These are phyloP conservation scores for Colletotrichum filicis DNA, from an alignment of 2,329 filamentous ascomycete genomes.

Conservation along the genomic window DNA sequence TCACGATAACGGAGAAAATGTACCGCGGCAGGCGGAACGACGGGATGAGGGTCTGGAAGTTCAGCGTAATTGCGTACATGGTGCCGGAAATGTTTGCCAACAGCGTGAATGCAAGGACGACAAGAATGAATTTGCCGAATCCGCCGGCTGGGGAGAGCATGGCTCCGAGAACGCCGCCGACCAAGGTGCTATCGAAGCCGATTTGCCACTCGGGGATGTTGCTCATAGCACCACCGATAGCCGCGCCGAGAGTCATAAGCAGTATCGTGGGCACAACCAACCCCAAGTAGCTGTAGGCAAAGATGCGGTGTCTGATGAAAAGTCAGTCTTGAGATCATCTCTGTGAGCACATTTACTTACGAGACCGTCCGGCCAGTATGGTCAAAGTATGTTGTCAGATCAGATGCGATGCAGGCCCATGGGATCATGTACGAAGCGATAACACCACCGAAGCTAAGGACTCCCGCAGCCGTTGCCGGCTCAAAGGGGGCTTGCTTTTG, in stretches of 20 bases:
- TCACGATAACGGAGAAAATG: conserved; percentile 52
- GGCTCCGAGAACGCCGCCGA: conserved; percentile 45
- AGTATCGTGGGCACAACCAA: conserved; percentile 52
- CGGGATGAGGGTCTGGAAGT: conserved; percentile 51
- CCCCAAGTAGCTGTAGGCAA: conserved; percentile 67
- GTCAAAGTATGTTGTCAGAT: conserved; percentile 70
- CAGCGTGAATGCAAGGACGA: conserved; percentile 49
- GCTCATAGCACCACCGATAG: conserved; percentile 47
- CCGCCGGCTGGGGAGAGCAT: conserved; percentile 45
- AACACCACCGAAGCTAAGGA: conserved; percentile 69
- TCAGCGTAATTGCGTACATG: conserved; percentile 51
- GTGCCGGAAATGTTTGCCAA: conserved; percentile 50
- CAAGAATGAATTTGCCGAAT: conserved; percentile 51
- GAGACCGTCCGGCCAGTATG: conserved; percentile 60
- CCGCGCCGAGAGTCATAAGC: conserved; percentile 51
- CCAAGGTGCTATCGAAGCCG: conserved; percentile 42
- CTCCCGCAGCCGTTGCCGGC: conserved; percentile 53
- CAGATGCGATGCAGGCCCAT: conserved; percentile 68
- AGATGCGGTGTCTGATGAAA: conserved; percentile 53
- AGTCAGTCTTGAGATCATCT: conserved; percentile 1
- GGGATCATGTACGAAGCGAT: conserved; percentile 73
- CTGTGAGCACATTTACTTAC: conserved; percentile 43
- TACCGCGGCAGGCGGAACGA: conserved; percentile 53
- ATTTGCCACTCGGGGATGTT: conserved; percentile 44
- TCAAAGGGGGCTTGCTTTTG: conserved; percentile 46